These are phyloP conservation scores for Aspergillus indologenus DNA, from an alignment of 495 filamentous ascomycete species.

Conservation along the genomic window DNA sequence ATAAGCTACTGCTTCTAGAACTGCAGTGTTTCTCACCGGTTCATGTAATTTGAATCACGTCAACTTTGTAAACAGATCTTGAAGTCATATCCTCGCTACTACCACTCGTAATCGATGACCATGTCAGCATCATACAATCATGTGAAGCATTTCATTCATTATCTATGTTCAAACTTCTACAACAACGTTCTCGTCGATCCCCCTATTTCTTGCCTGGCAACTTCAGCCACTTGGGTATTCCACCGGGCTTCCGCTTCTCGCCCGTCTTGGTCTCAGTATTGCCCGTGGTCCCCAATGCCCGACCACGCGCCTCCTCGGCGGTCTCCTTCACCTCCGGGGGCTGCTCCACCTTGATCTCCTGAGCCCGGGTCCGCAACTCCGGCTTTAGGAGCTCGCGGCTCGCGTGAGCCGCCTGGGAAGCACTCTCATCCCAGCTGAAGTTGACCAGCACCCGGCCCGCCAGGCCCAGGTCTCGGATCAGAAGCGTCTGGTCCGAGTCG, in stretches of 20 bases:
- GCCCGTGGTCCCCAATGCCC: slow-evolving; percentile 28
- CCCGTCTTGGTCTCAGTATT: slow-evolving; percentile 30
- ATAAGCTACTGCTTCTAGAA: no score
- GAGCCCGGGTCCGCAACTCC: slow-evolving; percentile 63
- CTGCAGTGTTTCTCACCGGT: no score
- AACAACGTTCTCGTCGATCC: no score
- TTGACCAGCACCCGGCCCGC: slow-evolving; percentile 69
- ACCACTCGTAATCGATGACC: no score
- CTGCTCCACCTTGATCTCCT: slow-evolving; percentile 58
- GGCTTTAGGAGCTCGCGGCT: slow-evolving; percentile 55
- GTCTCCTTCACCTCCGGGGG: slow-evolving; percentile 39
- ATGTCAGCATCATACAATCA: no score
- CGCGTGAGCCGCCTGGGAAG: slow-evolving; percentile 39
- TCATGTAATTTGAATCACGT: no score
- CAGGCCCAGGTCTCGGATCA: slow-evolving; percentile 72
- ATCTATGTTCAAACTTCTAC: background rate
- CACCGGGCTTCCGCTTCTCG: slow-evolving; percentile 45
- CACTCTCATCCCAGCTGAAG: slow-evolving; percentile 69
- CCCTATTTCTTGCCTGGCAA: slow-evolving; percentile 59
- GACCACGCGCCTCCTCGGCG: slow-evolving; percentile 34
- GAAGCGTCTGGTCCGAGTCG: slow-evolving; percentile 44
- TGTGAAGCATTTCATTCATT: background rate
- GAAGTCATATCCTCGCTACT: no score
- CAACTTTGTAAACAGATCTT: no score
- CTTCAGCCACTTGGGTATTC: slow-evolving; percentile 70